A percentile compares a stretch with the other conserved stretches of the same genome.
These are phyloP conservation scores for Ganoderma lucidum DNA, from an alignment of 1,284 basidiomycete species.

Conservation along the genomic window DNA sequence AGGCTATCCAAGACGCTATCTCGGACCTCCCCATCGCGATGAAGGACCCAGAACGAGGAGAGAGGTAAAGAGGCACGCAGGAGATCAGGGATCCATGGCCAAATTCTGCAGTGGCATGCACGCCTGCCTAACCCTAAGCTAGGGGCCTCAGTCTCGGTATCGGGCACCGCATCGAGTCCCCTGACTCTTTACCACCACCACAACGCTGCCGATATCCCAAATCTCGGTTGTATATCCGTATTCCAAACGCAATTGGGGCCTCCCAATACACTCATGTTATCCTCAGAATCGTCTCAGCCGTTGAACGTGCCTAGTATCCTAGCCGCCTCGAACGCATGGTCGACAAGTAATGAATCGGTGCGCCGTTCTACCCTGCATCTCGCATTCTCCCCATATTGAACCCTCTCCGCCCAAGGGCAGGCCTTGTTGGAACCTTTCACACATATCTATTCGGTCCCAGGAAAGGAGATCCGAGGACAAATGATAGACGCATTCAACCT, in stretches of 20 bases:
- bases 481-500: conserved; percentile 95
- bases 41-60: conserved; percentile 5
- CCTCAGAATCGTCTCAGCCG: background rate
- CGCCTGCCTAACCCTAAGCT: conserved; percentile 4
- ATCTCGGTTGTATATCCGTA: background rate
- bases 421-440: conserved; percentile 91
- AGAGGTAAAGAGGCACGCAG: background rate
- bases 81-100: too few species aligned
- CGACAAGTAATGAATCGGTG: conserved; percentile 35
- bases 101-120: too few species aligned
- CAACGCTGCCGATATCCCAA: background rate
- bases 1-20: conserved; percentile 50
- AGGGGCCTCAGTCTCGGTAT: background rate
- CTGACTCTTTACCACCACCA: conserved; percentile 1
- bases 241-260: background rate
- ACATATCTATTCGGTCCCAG: conserved; percentile 87
- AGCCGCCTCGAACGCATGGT: conserved; percentile 31
- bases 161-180: background rate
- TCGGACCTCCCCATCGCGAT: conserved; percentile 47
- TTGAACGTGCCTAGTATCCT: conserved; percentile 32
- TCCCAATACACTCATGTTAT: background rate
- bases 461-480: conserved; percentile 92
- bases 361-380: conserved; percentile 5
- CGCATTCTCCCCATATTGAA: background rate
- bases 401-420: conserved; percentile 38